Evolutionary conservation across 345 rosid genomes (phyloP).

Genomic region (Corchorus capsularis): DNA sequence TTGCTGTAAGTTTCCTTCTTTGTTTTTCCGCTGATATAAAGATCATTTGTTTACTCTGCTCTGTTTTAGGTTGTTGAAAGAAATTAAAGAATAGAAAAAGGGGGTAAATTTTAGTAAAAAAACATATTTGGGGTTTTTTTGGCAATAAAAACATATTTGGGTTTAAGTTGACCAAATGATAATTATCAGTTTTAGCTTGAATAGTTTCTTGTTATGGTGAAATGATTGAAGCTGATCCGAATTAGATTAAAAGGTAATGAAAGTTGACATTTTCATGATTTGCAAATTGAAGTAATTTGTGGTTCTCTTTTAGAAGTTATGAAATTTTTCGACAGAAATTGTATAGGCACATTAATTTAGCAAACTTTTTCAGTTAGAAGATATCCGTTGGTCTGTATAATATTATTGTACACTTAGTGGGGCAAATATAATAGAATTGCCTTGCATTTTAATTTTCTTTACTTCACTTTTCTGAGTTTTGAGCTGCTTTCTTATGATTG

Average conservation of each 20-base stretch:
- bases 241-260: background rate
- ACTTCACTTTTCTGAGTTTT: background rate
- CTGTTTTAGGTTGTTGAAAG: conserved; percentile 9
- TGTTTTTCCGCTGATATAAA: background rate
- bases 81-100: background rate
- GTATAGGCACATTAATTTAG: background rate
- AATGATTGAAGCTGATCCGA: background rate
- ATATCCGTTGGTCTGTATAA: background rate
- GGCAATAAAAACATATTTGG: background rate
- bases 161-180: background rate
- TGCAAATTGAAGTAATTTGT: background rate
- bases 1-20: conserved; percentile 53
- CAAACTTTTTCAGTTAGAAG: background rate
- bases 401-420: background rate
- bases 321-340: background rate
- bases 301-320: background rate
- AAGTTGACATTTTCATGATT: background rate
- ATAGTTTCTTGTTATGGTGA: background rate
- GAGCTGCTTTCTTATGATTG: conserved; percentile 12
- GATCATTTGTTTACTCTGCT: conserved; percentile 13
- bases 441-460: background rate
- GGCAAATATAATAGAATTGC: background rate
- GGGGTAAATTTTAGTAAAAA: conserved; percentile 5
- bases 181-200: background rate
- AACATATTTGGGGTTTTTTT: background rate